A percentile compares a stretch with the other conserved stretches of the same genome.
These are phyloP conservation scores for Nakazawaea siamensis DNA, from an alignment of 805 yeast genomes.

Conservation along the genomic window DNA sequence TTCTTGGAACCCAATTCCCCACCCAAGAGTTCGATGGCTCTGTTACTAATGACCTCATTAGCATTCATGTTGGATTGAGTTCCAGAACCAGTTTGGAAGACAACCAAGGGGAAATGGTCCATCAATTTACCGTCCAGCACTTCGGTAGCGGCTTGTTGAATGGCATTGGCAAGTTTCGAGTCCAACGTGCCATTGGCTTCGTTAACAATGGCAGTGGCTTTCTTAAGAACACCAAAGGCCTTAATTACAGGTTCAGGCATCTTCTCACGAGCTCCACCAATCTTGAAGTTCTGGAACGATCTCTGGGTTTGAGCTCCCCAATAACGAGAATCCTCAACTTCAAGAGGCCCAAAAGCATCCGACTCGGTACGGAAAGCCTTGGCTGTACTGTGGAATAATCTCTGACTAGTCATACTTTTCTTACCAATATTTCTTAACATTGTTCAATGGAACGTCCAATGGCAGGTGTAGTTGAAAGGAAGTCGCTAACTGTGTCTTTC, in stretches of 20 bases:
- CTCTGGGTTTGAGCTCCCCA: slow-evolving; percentile 99
- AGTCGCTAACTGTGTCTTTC: too few relatives aligned
- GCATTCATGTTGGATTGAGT: slow-evolving; percentile 99
- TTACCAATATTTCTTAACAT: neutral
- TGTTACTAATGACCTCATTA: slow-evolving; percentile 95
- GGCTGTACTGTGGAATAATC: slow-evolving; percentile 15
- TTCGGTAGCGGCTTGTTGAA: slow-evolving; percentile 91
- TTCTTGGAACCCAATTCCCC: slow-evolving; percentile 86
- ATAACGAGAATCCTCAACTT: slow-evolving; percentile 78
- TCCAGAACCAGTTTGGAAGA: slow-evolving; percentile 98
- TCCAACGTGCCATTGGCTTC: slow-evolving; percentile 70
- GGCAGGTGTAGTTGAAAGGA: too few relatives aligned
- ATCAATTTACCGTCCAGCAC: slow-evolving; percentile 86
- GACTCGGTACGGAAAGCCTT: slow-evolving; percentile 59
- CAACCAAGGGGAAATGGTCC: slow-evolving; percentile 96
- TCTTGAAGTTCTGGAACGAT: slow-evolving; percentile 88
- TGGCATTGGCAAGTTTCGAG: slow-evolving; percentile 75
- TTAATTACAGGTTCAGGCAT: slow-evolving; percentile 87
- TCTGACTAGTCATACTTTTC: neutral
- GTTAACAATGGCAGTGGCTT: slow-evolving; percentile 91
- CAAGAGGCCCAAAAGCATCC: slow-evolving; percentile 96
- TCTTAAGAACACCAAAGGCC: slow-evolving; percentile 91
- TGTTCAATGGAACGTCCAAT: too few relatives aligned
- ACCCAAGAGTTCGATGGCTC: slow-evolving; percentile 94
- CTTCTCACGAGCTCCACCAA: slow-evolving; percentile 85